Evolutionary conservation across 805 yeast genomes (phyloP).

Genomic region (Pichia gijzeniarum): DNA sequence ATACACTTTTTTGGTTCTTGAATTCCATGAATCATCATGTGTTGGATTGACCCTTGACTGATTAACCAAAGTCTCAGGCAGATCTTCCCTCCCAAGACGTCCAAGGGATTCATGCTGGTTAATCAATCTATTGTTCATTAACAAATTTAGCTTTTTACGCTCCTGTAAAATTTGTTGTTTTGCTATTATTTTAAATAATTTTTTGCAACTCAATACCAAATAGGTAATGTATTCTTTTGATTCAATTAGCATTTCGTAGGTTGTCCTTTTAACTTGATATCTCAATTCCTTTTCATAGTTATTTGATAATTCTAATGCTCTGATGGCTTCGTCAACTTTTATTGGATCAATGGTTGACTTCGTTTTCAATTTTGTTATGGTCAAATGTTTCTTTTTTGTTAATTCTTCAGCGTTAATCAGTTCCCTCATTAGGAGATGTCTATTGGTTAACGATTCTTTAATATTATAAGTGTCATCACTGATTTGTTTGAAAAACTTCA

Average conservation of each 20-base stretch:
- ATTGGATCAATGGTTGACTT: slow-evolving; percentile 74
- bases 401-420: slow-evolving; percentile 69
- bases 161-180: slow-evolving; percentile 78
- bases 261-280: slow-evolving; percentile 72
- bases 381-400: slow-evolving; percentile 61
- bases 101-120: slow-evolving; percentile 41
- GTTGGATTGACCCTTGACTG: background rate
- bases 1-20: slow-evolving; percentile 25
- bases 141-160: slow-evolving; percentile 65
- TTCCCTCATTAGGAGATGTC: slow-evolving; percentile 91
- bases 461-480: slow-evolving; percentile 75
- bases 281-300: slow-evolving; percentile 68
- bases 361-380: slow-evolving; percentile 65
- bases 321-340: slow-evolving; percentile 85
- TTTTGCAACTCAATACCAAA: slow-evolving; percentile 45
- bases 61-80: slow-evolving; percentile 29
- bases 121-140: slow-evolving; percentile 50
- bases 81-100: slow-evolving; percentile 68
- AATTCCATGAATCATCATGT: slow-evolving; percentile 30
- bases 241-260: slow-evolving; percentile 80
- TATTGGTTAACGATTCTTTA: slow-evolving; percentile 87
- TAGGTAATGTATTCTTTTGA: slow-evolving; percentile 51
- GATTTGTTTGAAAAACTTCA: slow-evolving; percentile 63
- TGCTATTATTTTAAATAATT: slow-evolving; percentile 51
- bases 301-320: slow-evolving; percentile 71